Percentiles rank a stretch among this genome's conserved stretches.
phyloP scores from a whole-genome alignment of 2,329 filamentous ascomycete species.

The Lecanicillium sp. region DNA sequence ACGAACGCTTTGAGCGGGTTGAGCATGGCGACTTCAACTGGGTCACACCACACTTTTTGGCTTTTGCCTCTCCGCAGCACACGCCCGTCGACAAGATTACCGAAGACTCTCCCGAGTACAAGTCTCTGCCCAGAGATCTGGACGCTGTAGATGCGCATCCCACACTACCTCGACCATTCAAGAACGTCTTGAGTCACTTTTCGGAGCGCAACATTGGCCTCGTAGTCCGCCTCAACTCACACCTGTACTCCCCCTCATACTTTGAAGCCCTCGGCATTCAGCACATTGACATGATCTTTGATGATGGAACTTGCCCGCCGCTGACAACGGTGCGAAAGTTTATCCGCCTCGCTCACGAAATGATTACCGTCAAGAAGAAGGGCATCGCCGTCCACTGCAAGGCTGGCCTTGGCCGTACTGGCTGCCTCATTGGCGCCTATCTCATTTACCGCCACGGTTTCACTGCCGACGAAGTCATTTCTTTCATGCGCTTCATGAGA shows the following conservation, averaged over 20 bases:
- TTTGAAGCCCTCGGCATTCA: conserved; percentile 93
- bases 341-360: conserved; percentile 89
- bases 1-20: conserved; percentile 90
- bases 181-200: conserved; percentile 91
- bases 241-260: conserved; percentile 93
- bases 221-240: conserved; percentile 91
- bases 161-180: conserved; percentile 77
- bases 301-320: conserved; percentile 92
- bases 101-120: conserved; percentile 64
- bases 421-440: conserved; percentile 94
- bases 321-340: conserved; percentile 88
- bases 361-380: conserved; percentile 84
- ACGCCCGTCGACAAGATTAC: conserved; percentile 66
- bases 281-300: conserved; percentile 98
- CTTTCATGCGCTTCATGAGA: conserved; percentile 98
- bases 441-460: conserved; percentile 96
- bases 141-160: conserved; percentile 63
- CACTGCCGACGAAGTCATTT: conserved; percentile 93
- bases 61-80: conserved; percentile 91
- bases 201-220: conserved; percentile 80
- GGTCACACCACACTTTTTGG: conserved; percentile 90
- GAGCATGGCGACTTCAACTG: conserved; percentile 99
- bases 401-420: conserved; percentile 88
- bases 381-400: conserved; percentile 98
- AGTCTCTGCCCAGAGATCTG: conserved; percentile 67